Evolutionary conservation across 192 early-diverging fungal species (phyloP).

Genomic region (Coemansia sp.): DNA sequence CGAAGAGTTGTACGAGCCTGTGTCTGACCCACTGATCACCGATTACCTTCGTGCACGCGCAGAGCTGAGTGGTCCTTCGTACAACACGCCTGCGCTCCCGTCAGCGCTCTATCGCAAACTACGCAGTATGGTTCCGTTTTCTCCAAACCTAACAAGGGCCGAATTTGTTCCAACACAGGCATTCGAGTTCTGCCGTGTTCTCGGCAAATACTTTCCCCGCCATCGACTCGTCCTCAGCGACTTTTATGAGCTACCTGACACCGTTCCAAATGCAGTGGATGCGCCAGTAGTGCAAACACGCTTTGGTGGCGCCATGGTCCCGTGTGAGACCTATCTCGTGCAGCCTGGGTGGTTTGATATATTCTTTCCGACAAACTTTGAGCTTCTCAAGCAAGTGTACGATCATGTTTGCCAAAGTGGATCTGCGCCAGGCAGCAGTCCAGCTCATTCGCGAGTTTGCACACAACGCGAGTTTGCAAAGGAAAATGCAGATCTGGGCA

Average conservation of each 20-base stretch:
- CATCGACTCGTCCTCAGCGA: conserved; percentile 88
- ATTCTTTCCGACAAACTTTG: conserved; percentile 98
- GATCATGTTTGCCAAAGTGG: conserved; percentile 57
- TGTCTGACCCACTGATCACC: conserved; percentile 74
- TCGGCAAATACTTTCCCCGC: conserved; percentile 80
- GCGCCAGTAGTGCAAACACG: conserved; percentile 96
- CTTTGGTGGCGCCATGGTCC: conserved; percentile 86
- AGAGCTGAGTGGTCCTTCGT: conserved; percentile 26
- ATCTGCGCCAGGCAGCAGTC: conserved; percentile 11
- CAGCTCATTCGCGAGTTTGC: conserved; percentile 46
- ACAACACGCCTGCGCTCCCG: conserved; percentile 65
- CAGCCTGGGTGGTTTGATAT: conserved; percentile 99
- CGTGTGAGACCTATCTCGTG: conserved; percentile 94
- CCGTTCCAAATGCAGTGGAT: conserved; percentile 69
- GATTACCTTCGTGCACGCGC: conserved; percentile 63
- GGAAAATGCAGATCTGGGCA: conserved; percentile 71
- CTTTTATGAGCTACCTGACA: conserved; percentile 82
- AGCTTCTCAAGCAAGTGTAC: conserved; percentile 78
- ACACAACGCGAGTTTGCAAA: conserved; percentile 80
- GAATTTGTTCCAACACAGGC: conserved; percentile 93
- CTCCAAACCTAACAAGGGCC: conserved; percentile 77
- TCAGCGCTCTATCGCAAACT: conserved; percentile 54
- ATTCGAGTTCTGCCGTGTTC: conserved; percentile 69
- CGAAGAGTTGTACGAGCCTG: conserved; percentile 78
- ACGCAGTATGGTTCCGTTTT: conserved; percentile 70